Evolutionary conservation across 83 land plant species (phyloP), one percentile per base, ranked within the genome.

Genomic region (Picea abies): DNA sequence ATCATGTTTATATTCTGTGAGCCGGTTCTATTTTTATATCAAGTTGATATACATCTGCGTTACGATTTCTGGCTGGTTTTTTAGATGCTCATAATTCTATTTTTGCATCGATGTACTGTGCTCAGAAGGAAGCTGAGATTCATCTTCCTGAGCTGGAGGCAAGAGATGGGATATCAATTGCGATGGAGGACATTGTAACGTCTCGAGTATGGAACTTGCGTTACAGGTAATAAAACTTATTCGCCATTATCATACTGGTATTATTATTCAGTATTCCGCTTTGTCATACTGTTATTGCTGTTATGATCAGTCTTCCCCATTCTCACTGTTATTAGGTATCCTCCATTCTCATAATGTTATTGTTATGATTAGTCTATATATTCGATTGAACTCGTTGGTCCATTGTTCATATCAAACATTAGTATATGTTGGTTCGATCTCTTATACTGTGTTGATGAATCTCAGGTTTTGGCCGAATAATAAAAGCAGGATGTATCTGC

Each of bases 401-500:
- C 1, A 41, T 6, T 41, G 11, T 10, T 49, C 5, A 22, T 68
- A 39, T 37, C 26, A 70, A 11, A 70, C 49, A 44, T 70, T 19
- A 37, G 39, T 70, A 37, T 70, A 70, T 37, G 0, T 39, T 71
- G 22, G n/a, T n/a, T 71, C 4, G 12, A 2, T 29, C 22, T 20
- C 49, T 20, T 5, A 39, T 39, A 19, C 49, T 71, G 19, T 7
- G 37, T 39, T 39, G 58, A 65, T 52, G 23, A 52, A n/a, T 19
- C 26, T 10, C 20, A 93, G 96, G 70, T 93, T 87, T 79, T 93
- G 96, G 96, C 96, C 96, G 8, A 93, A 93, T 85, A 93, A 93
- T 86, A 93, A 93, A 81, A 93, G 96, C 85, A 91, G 94, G 75
- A 93, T 93, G 96, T 93, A 93, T 83, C 90, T 93, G 64, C 84